Conservation (phyloP, 495 filamentous ascomycete species). For the Trichoderma erinaceum region DNA sequence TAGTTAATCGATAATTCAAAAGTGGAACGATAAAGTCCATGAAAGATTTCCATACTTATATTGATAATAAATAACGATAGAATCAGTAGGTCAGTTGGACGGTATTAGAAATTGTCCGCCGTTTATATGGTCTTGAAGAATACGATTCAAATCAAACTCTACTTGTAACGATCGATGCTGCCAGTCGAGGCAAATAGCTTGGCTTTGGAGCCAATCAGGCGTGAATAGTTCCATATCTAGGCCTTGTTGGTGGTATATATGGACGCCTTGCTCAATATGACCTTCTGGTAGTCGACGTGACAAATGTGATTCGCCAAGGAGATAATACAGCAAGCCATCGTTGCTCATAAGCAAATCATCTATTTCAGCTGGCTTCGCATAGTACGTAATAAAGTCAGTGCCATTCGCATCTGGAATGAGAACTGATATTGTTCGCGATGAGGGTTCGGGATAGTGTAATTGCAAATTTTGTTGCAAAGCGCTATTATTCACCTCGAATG, state of each 20-base stretch:
- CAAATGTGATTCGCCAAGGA: neutral
- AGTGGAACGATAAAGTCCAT: neutral
- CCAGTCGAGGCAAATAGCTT: constrained; percentile 2
- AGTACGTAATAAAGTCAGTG: neutral
- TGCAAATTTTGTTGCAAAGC: neutral
- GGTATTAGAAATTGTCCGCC: constrained; percentile 50
- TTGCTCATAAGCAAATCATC: neutral
- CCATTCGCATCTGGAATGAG: neutral
- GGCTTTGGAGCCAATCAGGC: neutral
- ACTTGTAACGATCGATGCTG: constrained; percentile 1
- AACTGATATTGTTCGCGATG: neutral
- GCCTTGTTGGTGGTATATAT: neutral
- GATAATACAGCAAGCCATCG: neutral
- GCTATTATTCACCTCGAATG: constrained; percentile 1
- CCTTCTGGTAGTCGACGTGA: neutral
- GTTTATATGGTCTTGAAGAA: constrained; percentile 22
- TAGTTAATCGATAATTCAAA: too few species aligned
- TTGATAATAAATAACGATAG: neutral
- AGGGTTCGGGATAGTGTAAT: neutral
- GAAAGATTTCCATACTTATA: neutral
- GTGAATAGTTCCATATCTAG: constrained; percentile 1
- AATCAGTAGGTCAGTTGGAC: neutral
- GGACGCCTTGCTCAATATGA: neutral
- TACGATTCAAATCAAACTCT: neutral
- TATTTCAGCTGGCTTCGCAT: neutral